phyloP scores from a whole-genome alignment of 2,329 filamentous ascomycete genomes.

The Thermothelomyces thermophilus region DNA sequence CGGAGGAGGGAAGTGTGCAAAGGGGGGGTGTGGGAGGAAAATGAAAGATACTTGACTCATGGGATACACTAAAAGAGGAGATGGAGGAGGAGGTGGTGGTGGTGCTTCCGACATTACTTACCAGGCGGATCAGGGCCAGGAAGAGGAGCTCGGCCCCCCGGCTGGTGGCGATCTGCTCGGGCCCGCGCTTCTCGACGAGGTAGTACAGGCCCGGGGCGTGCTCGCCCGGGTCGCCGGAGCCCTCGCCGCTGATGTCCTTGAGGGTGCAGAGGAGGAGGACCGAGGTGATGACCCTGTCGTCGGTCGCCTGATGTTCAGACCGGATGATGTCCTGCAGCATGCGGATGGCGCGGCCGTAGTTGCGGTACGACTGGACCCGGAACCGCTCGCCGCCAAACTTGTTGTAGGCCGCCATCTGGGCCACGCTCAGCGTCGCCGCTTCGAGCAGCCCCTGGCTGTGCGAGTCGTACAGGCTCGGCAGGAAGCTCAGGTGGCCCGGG shows the following conservation, averaged over 20 bases:
- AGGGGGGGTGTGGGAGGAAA: too few relatives aligned
- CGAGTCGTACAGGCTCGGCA: slow-evolving; percentile 28
- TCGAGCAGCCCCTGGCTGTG: slow-evolving; percentile 25
- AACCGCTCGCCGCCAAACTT: slow-evolving; percentile 28
- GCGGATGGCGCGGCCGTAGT: slow-evolving; percentile 26
- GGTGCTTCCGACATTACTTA: too few relatives aligned
- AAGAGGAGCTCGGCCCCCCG: slow-evolving; percentile 29
- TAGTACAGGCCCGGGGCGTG: slow-evolving; percentile 32
- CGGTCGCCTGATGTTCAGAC: slow-evolving; percentile 23
- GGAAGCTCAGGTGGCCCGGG: slow-evolving; percentile 30
- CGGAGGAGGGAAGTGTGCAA: too few relatives aligned
- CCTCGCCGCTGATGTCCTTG: slow-evolving; percentile 29
- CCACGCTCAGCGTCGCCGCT: slow-evolving; percentile 30
- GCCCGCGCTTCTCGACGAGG: slow-evolving; percentile 29
- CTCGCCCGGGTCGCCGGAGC: slow-evolving; percentile 26
- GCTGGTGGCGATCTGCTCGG: slow-evolving; percentile 28
- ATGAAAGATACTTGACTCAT: too few relatives aligned
- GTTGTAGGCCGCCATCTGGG: slow-evolving; percentile 32
- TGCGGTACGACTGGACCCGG: slow-evolving; percentile 26
- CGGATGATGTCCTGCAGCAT: slow-evolving; percentile 27
- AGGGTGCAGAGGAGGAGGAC: slow-evolving; percentile 29
- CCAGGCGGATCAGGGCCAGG: slow-evolving; percentile 28
- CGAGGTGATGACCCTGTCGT: slow-evolving; percentile 29
- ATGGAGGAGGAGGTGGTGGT: too few relatives aligned
- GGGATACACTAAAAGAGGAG: too few relatives aligned